phyloP scores from a whole-genome alignment of 257 asterid species.

The Solanum sparsipilum region DNA sequence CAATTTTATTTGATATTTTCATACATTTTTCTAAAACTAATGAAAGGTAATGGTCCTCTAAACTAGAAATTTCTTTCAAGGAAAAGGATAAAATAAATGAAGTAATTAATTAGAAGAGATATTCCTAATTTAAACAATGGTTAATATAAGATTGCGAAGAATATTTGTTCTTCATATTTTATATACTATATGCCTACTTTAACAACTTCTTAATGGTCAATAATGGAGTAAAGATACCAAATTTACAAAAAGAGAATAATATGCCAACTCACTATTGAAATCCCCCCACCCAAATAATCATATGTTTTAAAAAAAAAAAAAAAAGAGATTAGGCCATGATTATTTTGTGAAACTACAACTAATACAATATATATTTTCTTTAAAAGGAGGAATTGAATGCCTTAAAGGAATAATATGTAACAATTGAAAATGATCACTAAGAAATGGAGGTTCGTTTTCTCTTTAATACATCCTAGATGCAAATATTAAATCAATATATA shows the following conservation, averaged over 20 bases:
- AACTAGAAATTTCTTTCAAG: neutral
- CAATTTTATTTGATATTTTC: neutral
- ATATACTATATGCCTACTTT: slow-evolving; percentile 2
- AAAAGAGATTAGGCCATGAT: neutral
- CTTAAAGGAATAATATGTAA: slow-evolving; percentile 23
- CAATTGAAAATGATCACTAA: slow-evolving; percentile 27
- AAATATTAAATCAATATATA: too few species aligned
- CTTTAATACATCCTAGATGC: neutral
- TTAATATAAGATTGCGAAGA: neutral
- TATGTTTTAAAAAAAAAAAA: neutral
- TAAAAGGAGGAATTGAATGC: neutral
- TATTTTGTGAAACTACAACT: neutral
- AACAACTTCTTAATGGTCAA: slow-evolving; percentile 3
- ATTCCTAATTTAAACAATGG: neutral
- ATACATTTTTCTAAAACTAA: neutral
- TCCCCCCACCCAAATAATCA: neutral
- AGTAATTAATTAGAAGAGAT: neutral
- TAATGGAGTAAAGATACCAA: slow-evolving; percentile 6
- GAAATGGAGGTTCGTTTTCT: neutral
- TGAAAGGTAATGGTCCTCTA: neutral
- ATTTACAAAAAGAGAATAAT: slow-evolving; percentile 13
- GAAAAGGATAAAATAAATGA: neutral
- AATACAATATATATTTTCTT: neutral
- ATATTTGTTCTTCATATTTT: neutral
- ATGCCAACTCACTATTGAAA: slow-evolving; percentile 25